Percentiles rank a stretch among this genome's conserved stretches.
phyloP scores from a whole-genome alignment of 2,329 filamentous ascomycete species.

The Penicillium sp. region DNA sequence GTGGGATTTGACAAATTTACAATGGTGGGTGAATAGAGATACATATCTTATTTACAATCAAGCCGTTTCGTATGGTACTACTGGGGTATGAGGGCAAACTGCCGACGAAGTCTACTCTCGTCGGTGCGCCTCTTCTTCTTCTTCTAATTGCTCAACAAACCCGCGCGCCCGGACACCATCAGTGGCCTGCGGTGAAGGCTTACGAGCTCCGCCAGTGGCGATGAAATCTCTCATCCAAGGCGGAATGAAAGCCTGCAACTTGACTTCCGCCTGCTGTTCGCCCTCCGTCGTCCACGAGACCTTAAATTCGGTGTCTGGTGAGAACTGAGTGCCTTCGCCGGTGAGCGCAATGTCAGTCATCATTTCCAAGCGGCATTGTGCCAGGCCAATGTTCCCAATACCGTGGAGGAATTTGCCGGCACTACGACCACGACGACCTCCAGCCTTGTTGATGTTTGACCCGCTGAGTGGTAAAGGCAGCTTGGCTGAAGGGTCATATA shows the following conservation, averaged over 20 bases:
- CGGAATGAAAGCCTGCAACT: constrained; percentile 78
- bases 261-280: constrained; percentile 48
- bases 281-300: constrained; percentile 51
- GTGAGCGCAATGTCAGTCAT: constrained; percentile 81
- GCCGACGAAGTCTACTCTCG: constrained; percentile 17
- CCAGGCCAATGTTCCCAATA: constrained; percentile 82
- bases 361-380: constrained; percentile 79
- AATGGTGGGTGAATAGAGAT: constrained; percentile 7
- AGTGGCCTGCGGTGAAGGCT: constrained; percentile 25
- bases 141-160: constrained; percentile 38
- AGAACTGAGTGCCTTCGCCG: constrained; percentile 62
- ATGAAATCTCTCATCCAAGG: constrained; percentile 62
- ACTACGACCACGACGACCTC: constrained; percentile 58
- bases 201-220: constrained; percentile 38
- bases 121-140: constrained; percentile 30
- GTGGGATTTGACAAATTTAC: background rate
- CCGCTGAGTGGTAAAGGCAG: constrained; percentile 36
- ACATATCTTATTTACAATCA: constrained; percentile 21
- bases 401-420: constrained; percentile 78
- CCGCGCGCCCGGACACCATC: constrained; percentile 36
- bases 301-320: constrained; percentile 61
- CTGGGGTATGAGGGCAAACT: background rate
- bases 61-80: constrained; percentile 22
- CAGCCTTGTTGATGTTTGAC: constrained; percentile 54
- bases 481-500: constrained; percentile 31